Base-by-base conservation (phyloP, 2,329 filamentous ascomycete species). In the Colletotrichum sp. region DNA sequence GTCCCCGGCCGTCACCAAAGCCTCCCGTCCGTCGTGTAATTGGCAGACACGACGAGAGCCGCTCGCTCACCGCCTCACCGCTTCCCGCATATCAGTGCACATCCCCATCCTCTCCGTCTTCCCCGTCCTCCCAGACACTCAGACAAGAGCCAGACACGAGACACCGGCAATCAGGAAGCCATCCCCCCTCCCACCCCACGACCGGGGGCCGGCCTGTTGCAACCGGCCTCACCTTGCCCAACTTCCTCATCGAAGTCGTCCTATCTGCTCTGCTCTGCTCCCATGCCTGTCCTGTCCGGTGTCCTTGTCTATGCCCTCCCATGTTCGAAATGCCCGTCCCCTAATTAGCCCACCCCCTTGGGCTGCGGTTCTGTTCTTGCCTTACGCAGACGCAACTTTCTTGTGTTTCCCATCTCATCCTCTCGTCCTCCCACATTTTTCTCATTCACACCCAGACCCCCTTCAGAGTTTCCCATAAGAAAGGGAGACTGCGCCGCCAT, bases 11-110 rank as follows among this genome's bases (percentile, higher is more conserved):
- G 72, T 68, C 60, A 57, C 68, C 19, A 68, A 44, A 55, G 19
- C 28, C 57, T 32, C 59, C 72, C 52, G 71, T 27, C 48, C 28
- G 52, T 55, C 39, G 52, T 75, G 68, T 74, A 48, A 76, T 76
- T 77, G 76, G 76, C 44, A 64, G 57, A 52, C 25, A 59, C 22
- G 15, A 63, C 19, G 66, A 77, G 73, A 75, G 72, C 64, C 67
- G 76, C 76, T 76, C 73, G 66, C 27, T 73, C 76, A 77, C 76
- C 76, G 76, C 76, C 74, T 77, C 76, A 68, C 66, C 71, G 74
- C 74, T 70, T 71, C 74, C 74, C 74, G 71, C 74, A 76, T 71
- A 76, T 76, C 66, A 75, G 73, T 73, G 73, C 73, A 48, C 73
- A 73, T 75, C 70, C 60, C 57, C 73, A 68, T 75, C 57, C 64